Evolutionary conservation across 1,139 yeast genomes (phyloP), one percentile per base, ranked within the genome.

Genomic region (Candida pseudoviswanathii): DNA sequence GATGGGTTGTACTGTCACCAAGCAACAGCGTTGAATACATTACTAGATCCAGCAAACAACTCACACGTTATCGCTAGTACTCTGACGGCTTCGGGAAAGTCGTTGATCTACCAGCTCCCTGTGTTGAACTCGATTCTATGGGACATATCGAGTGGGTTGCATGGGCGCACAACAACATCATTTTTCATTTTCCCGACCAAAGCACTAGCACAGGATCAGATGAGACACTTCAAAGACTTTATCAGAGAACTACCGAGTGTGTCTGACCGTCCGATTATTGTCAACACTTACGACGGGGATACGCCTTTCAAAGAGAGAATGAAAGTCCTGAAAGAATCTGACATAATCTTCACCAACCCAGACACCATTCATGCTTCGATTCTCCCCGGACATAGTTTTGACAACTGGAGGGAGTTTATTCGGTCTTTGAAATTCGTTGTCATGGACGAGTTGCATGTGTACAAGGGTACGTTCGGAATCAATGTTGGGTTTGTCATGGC

Each of bases 121-220:
- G 89, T 94, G 3, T 65, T 92, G 7, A 80, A 81, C 48, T 79
- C 81, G 3, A 76, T 80, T 5, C 68, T 88, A 0, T 68, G 75
- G 72, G 71, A 74, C 47, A 60, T 66, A 5, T 56, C 60, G 21
- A 52, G 54, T 27, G 66, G 66, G 0, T 41, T 49, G n/a, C 54
- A 51, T 21, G 55, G 48, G 6, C 52, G 77, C 21, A 41, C 55
- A 0, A 58, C 73, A 21, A 88, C 96, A 0, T 90, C 96, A 2
- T 76, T 95, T 71, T 90, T 89, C 59, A 84, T 94, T 6, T 94
- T 94, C 60, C 99, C 99, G 1, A 94, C 99, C 0, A 94, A 94
- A 61, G 99, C 99, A 0, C 73, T 94, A 44, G 98, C 99, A 0
- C 99, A 94, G 63, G 99, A 94, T 70, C 99, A 94, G 66, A 86